Evolutionary conservation across 192 early-diverging fungal genomes (phyloP).

Genomic region (Chytriomyces sp.): DNA sequence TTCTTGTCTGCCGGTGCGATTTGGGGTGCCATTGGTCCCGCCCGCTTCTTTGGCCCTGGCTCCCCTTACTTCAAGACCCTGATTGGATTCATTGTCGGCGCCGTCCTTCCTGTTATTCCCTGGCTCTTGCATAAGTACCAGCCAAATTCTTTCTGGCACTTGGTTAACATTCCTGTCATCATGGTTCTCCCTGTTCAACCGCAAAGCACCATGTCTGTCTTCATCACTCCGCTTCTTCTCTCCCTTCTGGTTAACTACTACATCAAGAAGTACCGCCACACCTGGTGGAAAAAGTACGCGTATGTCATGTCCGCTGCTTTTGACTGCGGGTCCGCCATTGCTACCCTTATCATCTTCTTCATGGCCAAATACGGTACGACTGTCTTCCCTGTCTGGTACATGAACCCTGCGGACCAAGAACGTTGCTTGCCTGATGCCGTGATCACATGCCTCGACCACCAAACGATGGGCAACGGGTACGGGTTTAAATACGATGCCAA

Average conservation of each 20-base stretch:
- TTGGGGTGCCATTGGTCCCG: constrained; percentile 73
- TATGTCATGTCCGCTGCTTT: constrained; percentile 65
- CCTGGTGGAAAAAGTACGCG: constrained; percentile 69
- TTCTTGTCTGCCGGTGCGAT: constrained; percentile 71
- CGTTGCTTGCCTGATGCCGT: neutral
- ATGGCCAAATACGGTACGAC: neutral
- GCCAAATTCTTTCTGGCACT: constrained; percentile 32
- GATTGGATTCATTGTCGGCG: constrained; percentile 28
- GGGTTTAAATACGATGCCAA: neutral
- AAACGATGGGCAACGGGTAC: neutral
- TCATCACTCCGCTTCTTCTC: constrained; percentile 1
- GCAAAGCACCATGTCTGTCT: neutral
- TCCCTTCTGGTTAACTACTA: constrained; percentile 10
- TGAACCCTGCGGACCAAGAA: neutral
- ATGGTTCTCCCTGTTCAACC: neutral
- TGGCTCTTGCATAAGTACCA: constrained; percentile 36
- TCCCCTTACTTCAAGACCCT: constrained; percentile 28
- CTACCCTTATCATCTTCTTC: constrained; percentile 27
- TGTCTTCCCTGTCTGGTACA: constrained; percentile 2
- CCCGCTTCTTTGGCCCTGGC: constrained; percentile 52
- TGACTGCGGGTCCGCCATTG: constrained; percentile 58
- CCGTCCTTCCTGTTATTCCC: constrained; percentile 33
- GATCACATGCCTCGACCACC: neutral
- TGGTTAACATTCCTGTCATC: constrained; percentile 13
- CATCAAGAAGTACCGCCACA: constrained; percentile 16